Evolutionary conservation across 2,329 filamentous ascomycete genomes (phyloP).

Genomic region (Paecilomyces sp.): DNA sequence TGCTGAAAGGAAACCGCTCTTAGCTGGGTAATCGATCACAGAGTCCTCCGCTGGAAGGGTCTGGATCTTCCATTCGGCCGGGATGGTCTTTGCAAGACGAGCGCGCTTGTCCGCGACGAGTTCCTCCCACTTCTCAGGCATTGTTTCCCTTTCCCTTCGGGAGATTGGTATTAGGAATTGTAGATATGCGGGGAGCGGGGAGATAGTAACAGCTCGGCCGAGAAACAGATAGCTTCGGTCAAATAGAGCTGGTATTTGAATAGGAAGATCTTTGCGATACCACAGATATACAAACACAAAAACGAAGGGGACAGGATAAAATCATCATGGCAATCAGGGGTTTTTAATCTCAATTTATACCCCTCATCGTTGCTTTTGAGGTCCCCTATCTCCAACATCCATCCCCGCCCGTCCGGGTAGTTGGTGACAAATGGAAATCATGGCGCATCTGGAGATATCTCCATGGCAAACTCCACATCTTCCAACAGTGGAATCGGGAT

Average conservation of each 20-base stretch:
- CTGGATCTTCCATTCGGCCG: constrained; percentile 11
- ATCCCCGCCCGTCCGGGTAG: background rate
- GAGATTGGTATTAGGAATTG: background rate
- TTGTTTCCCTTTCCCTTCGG: background rate
- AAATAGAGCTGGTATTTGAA: background rate
- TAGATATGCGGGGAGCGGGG: background rate
- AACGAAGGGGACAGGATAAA: background rate
- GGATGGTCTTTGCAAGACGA: constrained; percentile 12
- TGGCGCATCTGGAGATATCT: background rate
- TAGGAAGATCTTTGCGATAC: background rate
- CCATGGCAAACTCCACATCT: background rate
- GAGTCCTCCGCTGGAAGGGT: constrained; percentile 3
- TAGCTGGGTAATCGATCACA: constrained; percentile 8
- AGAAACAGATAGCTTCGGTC: background rate
- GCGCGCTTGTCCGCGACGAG: constrained; percentile 11
- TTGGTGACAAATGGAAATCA: background rate
- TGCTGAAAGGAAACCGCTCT: constrained; percentile 8
- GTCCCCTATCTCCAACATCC: background rate
- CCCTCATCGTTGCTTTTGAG: background rate
- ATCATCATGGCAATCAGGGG: background rate
- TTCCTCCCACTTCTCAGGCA: constrained; percentile 9
- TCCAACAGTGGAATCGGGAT: background rate
- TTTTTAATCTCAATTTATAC: background rate
- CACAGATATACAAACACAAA: background rate
- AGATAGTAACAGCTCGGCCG: background rate